Evolutionary conservation across 352 stramenopile genomes (phyloP), one percentile per base, ranked within the genome.

Genomic region (Phytophthora syringae): DNA sequence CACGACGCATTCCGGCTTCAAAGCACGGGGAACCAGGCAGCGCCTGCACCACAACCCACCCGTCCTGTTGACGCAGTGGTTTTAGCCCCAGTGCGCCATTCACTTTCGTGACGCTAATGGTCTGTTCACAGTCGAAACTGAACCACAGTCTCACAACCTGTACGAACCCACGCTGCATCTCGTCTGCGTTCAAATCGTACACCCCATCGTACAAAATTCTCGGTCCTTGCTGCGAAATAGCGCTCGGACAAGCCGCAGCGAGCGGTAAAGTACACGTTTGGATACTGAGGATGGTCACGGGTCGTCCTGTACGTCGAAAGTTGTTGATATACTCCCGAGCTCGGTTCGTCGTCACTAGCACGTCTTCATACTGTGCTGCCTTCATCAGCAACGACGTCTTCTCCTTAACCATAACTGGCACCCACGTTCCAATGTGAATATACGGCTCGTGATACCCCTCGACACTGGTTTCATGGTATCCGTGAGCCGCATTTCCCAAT

Each of bases 61-160:
- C 80, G 55, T 93, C 85, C 51, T 93, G 85, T 58, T 93, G 80
- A 3, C 82, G 82, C 36, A 93, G 63, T 0, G 81, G 82, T 53
- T 90, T 92, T 48, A 92, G 69, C 1, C 85, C 82, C 2, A 93
- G 65, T 15, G 81, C 73, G 3, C 85, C 82, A 21, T 87, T 80
- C 27, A 81, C 76, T n/a, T 93, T 93, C 32, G 79, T 92, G 28
- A 90, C 82, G n/a, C 79, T 89, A 49, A 92, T 79, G 3, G 85
- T 91, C 45, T 90, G 81, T 50, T 93, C 82, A 43, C 84, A 89
- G 53, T 92, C 84, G 21, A 93, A 90, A 64, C 80, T 90, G 64
- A 93, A 93, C 84, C 85, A 92, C 13, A 93, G 81, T 5, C 85
- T 71, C 50, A 92, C 78, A 7, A 70, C 76, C 50, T 93, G 82